phyloP scores from a whole-genome alignment of 2,329 filamentous ascomycete genomes.

The Proliferodiscus dingleyae region DNA sequence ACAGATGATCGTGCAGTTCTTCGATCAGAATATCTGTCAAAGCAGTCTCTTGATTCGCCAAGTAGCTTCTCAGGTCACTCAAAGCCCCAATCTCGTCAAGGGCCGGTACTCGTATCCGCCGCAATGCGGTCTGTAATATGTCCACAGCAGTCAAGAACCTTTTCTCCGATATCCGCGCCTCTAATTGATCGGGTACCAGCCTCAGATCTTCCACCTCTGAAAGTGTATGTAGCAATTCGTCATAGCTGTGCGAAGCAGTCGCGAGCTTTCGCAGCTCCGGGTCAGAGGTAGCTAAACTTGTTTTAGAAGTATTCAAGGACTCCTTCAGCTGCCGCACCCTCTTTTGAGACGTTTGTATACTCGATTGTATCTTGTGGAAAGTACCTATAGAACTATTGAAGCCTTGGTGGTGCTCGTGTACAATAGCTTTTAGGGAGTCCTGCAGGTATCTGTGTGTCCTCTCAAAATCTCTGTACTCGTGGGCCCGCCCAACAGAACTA shows the following conservation, averaged over 20 bases:
- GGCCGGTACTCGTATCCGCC: slow-evolving; percentile 79
- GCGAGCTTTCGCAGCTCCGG: slow-evolving; percentile 89
- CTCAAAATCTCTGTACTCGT: slow-evolving; percentile 81
- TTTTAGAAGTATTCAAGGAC: slow-evolving; percentile 75
- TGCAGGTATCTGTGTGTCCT: slow-evolving; percentile 85
- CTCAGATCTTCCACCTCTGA: slow-evolving; percentile 84
- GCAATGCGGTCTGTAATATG: slow-evolving; percentile 79
- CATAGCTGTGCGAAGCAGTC: slow-evolving; percentile 81
- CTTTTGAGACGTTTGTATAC: slow-evolving; percentile 82
- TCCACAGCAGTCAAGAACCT: slow-evolving; percentile 90
- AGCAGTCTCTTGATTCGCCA: slow-evolving; percentile 87
- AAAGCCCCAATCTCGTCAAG: slow-evolving; percentile 88
- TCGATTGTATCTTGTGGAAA: slow-evolving; percentile 96
- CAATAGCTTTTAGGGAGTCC: slow-evolving; percentile 85
- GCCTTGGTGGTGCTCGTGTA: slow-evolving; percentile 97
- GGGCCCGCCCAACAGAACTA: slow-evolving; percentile 86
- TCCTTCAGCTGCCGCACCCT: slow-evolving; percentile 78
- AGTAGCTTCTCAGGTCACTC: slow-evolving; percentile 78
- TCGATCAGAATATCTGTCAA: slow-evolving; percentile 95
- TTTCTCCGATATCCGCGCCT: slow-evolving; percentile 94
- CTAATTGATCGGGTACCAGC: slow-evolving; percentile 83
- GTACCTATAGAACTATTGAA: slow-evolving; percentile 99
- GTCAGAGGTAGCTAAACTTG: slow-evolving; percentile 76
- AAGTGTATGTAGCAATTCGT: slow-evolving; percentile 79
- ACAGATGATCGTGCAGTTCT: slow-evolving; percentile 93